These are phyloP conservation scores for Megacollybia marginata DNA, from an alignment of 768 basidiomycete genomes.

Conservation along the genomic window DNA sequence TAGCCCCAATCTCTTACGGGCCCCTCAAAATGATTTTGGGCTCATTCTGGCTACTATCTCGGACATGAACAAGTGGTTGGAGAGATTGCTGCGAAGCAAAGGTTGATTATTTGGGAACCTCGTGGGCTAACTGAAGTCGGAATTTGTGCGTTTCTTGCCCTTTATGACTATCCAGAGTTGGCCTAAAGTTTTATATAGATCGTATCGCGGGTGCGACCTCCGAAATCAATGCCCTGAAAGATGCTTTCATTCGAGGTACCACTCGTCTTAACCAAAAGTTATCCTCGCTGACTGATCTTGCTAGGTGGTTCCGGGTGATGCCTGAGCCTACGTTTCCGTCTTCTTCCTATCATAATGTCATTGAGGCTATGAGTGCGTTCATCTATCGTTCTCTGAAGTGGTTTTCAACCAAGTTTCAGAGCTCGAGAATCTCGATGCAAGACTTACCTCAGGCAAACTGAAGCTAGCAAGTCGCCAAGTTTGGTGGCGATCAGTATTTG, in stretches of 20 bases:
- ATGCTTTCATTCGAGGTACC: constrained; percentile 69
- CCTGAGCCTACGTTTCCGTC: constrained; percentile 77
- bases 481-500: too few species aligned
- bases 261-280: constrained; percentile 79
- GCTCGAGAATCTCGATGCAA: too few species aligned
- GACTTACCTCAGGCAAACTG: too few species aligned
- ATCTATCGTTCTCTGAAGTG: too few species aligned
- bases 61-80: constrained; percentile 75
- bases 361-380: constrained; percentile 68
- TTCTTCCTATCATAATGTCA: constrained; percentile 56
- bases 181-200: constrained; percentile 32
- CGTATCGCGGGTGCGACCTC: constrained; percentile 74
- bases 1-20: constrained; percentile 72
- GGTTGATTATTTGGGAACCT: constrained; percentile 62
- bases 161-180: neutral
- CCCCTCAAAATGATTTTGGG: constrained; percentile 72
- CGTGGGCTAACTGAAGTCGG: constrained; percentile 78
- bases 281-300: constrained; percentile 75
- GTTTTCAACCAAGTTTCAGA: too few species aligned
- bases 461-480: too few species aligned
- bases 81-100: constrained; percentile 54
- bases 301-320: constrained; percentile 83
- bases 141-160: constrained; percentile 62
- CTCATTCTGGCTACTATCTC: constrained; percentile 77
- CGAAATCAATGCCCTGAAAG: constrained; percentile 62